Conservation (phyloP, 1,139 yeast genomes). For the Pichia sp. region DNA sequence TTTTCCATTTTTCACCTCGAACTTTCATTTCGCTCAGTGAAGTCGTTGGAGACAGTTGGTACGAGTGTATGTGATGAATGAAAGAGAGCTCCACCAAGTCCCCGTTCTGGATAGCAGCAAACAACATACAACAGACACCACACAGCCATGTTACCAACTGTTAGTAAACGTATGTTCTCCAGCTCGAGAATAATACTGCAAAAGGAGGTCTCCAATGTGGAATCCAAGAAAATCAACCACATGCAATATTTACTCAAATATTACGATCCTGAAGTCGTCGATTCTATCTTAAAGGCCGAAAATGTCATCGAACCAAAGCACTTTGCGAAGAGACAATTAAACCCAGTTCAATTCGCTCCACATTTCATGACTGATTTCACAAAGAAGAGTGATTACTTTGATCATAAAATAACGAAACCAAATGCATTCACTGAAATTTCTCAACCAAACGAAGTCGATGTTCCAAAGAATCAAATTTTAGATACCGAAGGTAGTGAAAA, state of each 20-base stretch:
- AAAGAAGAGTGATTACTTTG: conserved; percentile 51
- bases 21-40: not conserved
- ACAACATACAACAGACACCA: not conserved
- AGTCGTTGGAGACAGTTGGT: not conserved
- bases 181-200: conserved; percentile 17
- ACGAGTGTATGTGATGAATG: not conserved
- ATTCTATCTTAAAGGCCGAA: conserved; percentile 81
- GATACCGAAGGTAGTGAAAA: conserved; percentile 23
- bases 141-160: conserved; percentile 6
- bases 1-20: not conserved
- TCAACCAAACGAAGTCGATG: conserved; percentile 27
- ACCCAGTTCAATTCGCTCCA: conserved; percentile 52
- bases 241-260: conserved; percentile 61
- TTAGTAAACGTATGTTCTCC: conserved; percentile 20
- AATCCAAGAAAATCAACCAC: conserved; percentile 39
- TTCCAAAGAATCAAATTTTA: conserved; percentile 24
- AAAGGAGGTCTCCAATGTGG: conserved; percentile 15
- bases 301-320: conserved; percentile 65
- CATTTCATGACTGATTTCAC: conserved; percentile 60
- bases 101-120: too few relatives aligned
- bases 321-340: conserved; percentile 39
- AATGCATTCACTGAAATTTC: conserved; percentile 23
- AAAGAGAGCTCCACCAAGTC: too few relatives aligned
- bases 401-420: conserved; percentile 23
- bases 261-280: conserved; percentile 74